phyloP scores from a whole-genome alignment of 306 rosid genomes.

The Begonia peltatifolia region DNA sequence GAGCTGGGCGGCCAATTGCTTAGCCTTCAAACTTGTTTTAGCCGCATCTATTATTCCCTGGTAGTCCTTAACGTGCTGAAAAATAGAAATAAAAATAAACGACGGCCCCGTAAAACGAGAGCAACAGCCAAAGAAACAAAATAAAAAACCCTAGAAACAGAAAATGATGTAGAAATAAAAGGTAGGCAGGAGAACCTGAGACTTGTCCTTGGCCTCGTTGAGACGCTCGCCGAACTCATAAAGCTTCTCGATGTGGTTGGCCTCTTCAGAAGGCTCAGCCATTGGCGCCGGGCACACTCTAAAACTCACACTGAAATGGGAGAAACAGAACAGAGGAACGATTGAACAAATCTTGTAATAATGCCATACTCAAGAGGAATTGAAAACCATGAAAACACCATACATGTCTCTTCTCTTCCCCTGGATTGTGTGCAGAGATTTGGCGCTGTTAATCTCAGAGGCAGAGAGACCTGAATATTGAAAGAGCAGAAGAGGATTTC shows the following conservation, averaged over 20 bases:
- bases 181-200: slow-evolving; percentile 31
- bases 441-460: too few species aligned
- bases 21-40: slow-evolving; percentile 73
- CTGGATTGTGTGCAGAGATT: too few species aligned
- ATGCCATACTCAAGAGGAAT: too few species aligned
- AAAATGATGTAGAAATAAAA: background rate
- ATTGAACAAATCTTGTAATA: too few species aligned
- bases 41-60: slow-evolving; percentile 84
- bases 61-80: slow-evolving; percentile 61
- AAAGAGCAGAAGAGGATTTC: too few species aligned
- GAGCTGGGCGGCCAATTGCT: slow-evolving; percentile 91
- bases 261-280: slow-evolving; percentile 63
- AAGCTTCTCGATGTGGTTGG: slow-evolving; percentile 69
- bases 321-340: background rate
- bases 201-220: slow-evolving; percentile 75
- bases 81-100: background rate
- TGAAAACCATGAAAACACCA: too few species aligned
- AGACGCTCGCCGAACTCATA: slow-evolving; percentile 89
- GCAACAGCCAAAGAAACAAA: background rate
- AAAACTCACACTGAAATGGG: slow-evolving; percentile 3
- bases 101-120: slow-evolving; percentile 2
- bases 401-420: too few species aligned
- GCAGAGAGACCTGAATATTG: too few species aligned
- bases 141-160: slow-evolving; percentile 10
- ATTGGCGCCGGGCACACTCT: slow-evolving; percentile 16